Evolutionary conservation across 225 moss, liverwort and hornwort species (phyloP).

Genomic region (Asterella californica): DNA sequence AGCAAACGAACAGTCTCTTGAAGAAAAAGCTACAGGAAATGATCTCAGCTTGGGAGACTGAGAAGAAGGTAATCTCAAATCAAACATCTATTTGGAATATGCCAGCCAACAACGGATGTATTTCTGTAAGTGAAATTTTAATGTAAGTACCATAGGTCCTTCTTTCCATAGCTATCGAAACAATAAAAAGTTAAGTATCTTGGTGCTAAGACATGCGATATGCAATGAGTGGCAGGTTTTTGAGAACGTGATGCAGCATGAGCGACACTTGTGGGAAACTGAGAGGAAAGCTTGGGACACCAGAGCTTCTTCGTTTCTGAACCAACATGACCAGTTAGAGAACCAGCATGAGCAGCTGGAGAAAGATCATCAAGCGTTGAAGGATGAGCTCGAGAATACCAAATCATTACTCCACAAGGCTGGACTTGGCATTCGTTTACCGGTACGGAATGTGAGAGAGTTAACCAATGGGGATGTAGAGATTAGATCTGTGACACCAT

Average conservation of each 20-base stretch:
- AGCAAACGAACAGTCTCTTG: slow-evolving; percentile 60
- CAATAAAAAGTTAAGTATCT: too few species aligned
- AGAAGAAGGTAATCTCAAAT: slow-evolving; percentile 46
- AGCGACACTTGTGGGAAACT: slow-evolving; percentile 54
- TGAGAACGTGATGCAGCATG: slow-evolving; percentile 51
- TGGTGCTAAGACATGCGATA: neutral
- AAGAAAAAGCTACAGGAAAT: slow-evolving; percentile 68
- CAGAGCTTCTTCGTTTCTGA: slow-evolving; percentile 44
- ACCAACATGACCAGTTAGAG: slow-evolving; percentile 57
- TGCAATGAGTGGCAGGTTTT: slow-evolving; percentile 38
- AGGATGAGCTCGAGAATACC: slow-evolving; percentile 78
- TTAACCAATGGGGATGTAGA: slow-evolving; percentile 68
- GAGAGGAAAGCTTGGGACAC: slow-evolving; percentile 60
- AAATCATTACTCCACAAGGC: slow-evolving; percentile 76
- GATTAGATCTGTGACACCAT: slow-evolving; percentile 50
- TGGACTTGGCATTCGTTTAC: slow-evolving; percentile 71
- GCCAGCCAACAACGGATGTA: neutral
- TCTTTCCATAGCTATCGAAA: too few species aligned
- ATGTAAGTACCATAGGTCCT: too few species aligned
- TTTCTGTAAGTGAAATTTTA: too few species aligned
- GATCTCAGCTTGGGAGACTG: slow-evolving; percentile 55
- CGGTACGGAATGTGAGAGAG: slow-evolving; percentile 67
- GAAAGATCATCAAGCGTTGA: slow-evolving; percentile 63
- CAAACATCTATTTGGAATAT: neutral
- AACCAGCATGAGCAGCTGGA: slow-evolving; percentile 60